These are phyloP conservation scores for Fusarium floridanum DNA, from an alignment of 2,329 filamentous ascomycete genomes.

Conservation along the genomic window DNA sequence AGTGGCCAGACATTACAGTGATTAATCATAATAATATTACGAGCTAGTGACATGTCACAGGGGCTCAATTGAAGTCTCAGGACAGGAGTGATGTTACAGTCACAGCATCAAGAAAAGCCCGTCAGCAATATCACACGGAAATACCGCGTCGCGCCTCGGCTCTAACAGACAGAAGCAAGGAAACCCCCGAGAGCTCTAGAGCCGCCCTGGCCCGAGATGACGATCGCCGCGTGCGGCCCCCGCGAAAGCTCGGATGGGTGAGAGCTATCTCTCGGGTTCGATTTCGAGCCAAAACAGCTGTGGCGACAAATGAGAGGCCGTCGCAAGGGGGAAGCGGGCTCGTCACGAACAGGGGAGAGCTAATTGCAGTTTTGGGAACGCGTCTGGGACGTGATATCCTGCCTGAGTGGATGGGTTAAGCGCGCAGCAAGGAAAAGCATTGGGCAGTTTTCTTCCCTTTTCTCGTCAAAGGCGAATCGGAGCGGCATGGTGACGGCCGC, in stretches of 20 bases:
- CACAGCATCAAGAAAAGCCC: neutral
- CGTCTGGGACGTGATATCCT: slow-evolving; percentile 36
- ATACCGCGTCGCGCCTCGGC: slow-evolving; percentile 12
- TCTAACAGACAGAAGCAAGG: slow-evolving; percentile 15
- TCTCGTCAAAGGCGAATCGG: slow-evolving; percentile 38
- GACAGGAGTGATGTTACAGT: neutral
- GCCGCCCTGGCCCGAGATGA: slow-evolving; percentile 31
- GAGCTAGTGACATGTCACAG: neutral
- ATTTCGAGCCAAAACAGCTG: slow-evolving; percentile 8
- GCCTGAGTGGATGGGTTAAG: slow-evolving; percentile 38
- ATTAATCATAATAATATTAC: slow-evolving; percentile 3
- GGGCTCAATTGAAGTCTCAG: neutral
- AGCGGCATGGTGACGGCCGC: slow-evolving; percentile 32
- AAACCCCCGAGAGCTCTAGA: slow-evolving; percentile 12
- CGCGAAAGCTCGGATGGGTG: slow-evolving; percentile 21
- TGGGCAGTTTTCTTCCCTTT: slow-evolving; percentile 11
- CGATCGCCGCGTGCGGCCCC: slow-evolving; percentile 31
- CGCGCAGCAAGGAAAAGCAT: slow-evolving; percentile 35
- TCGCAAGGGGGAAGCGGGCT: slow-evolving; percentile 24
- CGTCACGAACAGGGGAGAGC: slow-evolving; percentile 35
- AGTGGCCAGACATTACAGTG: neutral
- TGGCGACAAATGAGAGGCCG: slow-evolving; percentile 32
- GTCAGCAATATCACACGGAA: slow-evolving; percentile 6
- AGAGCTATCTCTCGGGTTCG: neutral
- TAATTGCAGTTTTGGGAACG: slow-evolving; percentile 34